phyloP scores from a whole-genome alignment of 1,284 basidiomycete species.

The Sanguinoderma infundibulare region DNA sequence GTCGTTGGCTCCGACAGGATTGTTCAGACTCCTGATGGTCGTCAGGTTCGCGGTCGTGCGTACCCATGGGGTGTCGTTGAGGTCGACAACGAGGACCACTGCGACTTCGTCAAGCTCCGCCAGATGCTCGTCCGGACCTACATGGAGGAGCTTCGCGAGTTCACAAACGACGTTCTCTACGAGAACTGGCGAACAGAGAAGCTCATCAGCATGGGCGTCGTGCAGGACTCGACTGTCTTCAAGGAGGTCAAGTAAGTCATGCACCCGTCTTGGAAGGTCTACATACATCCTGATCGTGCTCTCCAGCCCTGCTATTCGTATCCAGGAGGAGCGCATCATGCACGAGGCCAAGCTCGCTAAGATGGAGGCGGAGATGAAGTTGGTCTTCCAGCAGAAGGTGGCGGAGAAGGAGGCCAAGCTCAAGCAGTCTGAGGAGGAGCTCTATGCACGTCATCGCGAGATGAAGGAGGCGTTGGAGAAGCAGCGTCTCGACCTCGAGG shows the following conservation, averaged over 20 bases:
- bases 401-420: conserved; percentile 98
- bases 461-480: conserved; percentile 99
- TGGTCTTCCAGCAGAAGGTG: conserved; percentile 99
- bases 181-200: conserved; percentile 98
- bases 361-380: conserved; percentile 99
- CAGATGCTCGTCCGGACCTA: conserved; percentile 98
- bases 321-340: conserved; percentile 92
- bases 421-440: conserved; percentile 97
- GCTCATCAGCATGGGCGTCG: conserved; percentile 92
- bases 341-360: conserved; percentile 96
- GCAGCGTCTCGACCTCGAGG: conserved; percentile 93
- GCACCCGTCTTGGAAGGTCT: neutral
- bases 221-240: conserved; percentile 96
- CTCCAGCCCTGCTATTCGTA: conserved; percentile 86
- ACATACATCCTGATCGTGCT: conserved; percentile 18
- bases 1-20: conserved; percentile 91
- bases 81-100: conserved; percentile 97
- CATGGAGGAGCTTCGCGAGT: conserved; percentile 97
- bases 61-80: conserved; percentile 99
- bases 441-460: conserved; percentile 96
- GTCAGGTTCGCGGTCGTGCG: conserved; percentile 87
- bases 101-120: conserved; percentile 97
- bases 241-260: conserved; percentile 92
- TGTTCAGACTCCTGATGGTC: conserved; percentile 84
- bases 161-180: conserved; percentile 92